These are phyloP conservation scores for Cucurbitaria berberidis DNA, from an alignment of 2,329 filamentous ascomycete species.

Conservation along the genomic window DNA sequence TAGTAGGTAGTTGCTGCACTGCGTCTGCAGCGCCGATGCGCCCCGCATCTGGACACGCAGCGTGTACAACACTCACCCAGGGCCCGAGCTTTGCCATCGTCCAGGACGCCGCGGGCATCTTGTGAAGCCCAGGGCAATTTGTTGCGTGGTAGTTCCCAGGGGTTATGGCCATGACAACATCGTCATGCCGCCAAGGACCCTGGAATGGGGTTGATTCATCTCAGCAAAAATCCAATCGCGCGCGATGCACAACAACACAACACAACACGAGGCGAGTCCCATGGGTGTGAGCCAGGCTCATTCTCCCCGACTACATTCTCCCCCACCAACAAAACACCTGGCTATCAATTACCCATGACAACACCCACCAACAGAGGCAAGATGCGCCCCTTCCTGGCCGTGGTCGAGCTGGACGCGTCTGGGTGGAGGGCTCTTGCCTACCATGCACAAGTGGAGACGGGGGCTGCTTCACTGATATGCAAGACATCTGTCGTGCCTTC, in stretches of 20 bases:
- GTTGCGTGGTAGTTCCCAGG: constrained; percentile 17
- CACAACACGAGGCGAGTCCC: constrained; percentile 6
- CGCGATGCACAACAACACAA: constrained; percentile 11
- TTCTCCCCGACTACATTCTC: not conserved
- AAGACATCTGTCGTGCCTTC: constrained; percentile 30
- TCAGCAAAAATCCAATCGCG: not conserved
- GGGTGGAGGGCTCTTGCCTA: too few species aligned
- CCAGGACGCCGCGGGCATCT: constrained; percentile 5
- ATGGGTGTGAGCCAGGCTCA: not conserved
- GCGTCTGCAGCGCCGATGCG: constrained; percentile 19
- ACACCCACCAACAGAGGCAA: not conserved
- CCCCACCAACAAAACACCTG: too few species aligned
- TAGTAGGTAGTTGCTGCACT: too few species aligned
- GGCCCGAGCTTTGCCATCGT: constrained; percentile 11
- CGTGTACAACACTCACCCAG: constrained; percentile 22
- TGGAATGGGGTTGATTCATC: constrained; percentile 31
- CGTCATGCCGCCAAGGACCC: constrained; percentile 20
- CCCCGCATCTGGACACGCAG: constrained; percentile 30
- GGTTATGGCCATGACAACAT: constrained; percentile 18
- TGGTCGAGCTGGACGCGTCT: not conserved
- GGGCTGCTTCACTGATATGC: constrained; percentile 20
- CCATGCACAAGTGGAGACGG: constrained; percentile 6
- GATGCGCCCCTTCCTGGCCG: not conserved
- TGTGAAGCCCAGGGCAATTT: constrained; percentile 17
- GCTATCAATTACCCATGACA: too few species aligned